Evolutionary conservation across 495 filamentous ascomycete genomes (phyloP).

Genomic region (Podospora tetraspora): DNA sequence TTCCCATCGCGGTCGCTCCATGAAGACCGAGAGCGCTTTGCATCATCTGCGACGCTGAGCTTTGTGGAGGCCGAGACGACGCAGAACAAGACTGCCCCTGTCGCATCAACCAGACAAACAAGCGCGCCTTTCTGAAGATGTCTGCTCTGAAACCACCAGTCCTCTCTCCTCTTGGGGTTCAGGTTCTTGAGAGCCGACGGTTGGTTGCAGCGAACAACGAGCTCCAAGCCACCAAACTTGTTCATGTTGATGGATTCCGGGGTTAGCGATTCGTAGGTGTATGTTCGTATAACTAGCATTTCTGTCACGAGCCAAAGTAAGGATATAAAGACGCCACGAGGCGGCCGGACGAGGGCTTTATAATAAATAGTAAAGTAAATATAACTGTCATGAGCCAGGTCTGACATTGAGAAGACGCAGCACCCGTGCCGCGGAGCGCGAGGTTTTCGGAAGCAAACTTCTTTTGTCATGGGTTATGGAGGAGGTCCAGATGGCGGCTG

Average conservation of each 20-base stretch:
- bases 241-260: slow-evolving; percentile 42
- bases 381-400: too few relatives aligned
- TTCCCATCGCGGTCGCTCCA: neutral
- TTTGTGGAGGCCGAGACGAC: slow-evolving; percentile 42
- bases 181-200: slow-evolving; percentile 32
- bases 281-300: too few relatives aligned
- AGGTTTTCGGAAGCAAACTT: too few relatives aligned
- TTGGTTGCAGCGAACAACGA: slow-evolving; percentile 54
- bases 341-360: too few relatives aligned
- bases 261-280: slow-evolving; percentile 38
- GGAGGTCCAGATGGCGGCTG: too few relatives aligned
- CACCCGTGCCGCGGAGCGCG: too few relatives aligned
- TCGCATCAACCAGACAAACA: slow-evolving; percentile 50
- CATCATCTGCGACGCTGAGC: neutral
- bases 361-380: too few relatives aligned
- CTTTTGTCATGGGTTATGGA: too few relatives aligned
- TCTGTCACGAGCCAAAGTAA: too few relatives aligned
- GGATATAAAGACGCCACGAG: too few relatives aligned
- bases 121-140: slow-evolving; percentile 53
- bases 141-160: slow-evolving; percentile 59
- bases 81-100: slow-evolving; percentile 50
- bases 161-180: slow-evolving; percentile 34
- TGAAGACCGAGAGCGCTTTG: neutral
- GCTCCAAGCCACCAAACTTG: slow-evolving; percentile 45
- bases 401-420: too few relatives aligned